These are phyloP conservation scores for Penicillium bialowiezense DNA, from an alignment of 495 filamentous ascomycete genomes.

Conservation along the genomic window DNA sequence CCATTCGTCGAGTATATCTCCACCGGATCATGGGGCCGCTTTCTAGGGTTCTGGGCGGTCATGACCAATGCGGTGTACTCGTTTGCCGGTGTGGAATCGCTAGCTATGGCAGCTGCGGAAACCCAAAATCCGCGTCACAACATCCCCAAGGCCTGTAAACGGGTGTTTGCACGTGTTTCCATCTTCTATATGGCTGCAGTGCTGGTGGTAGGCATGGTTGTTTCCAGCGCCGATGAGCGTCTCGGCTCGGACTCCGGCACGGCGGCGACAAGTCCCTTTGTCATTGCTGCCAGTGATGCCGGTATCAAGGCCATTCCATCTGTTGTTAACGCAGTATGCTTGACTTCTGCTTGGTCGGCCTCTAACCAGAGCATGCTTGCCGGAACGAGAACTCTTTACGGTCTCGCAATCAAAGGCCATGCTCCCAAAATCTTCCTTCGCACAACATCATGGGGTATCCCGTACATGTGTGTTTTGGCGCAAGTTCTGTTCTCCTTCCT, in stretches of 20 bases:
- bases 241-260: conserved; percentile 43
- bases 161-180: conserved; percentile 42
- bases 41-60: conserved; percentile 59
- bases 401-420: conserved; percentile 43
- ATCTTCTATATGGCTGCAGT: conserved; percentile 45
- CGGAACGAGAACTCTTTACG: conserved; percentile 46
- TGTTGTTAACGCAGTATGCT: conserved; percentile 47
- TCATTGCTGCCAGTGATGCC: conserved; percentile 47
- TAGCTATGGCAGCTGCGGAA: conserved; percentile 52
- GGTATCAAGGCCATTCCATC: conserved; percentile 48
- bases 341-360: conserved; percentile 46
- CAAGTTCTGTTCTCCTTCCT: conserved; percentile 53
- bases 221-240: conserved; percentile 44
- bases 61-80: conserved; percentile 59
- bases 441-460: conserved; percentile 60
- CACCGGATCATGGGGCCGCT: conserved; percentile 36
- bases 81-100: conserved; percentile 54
- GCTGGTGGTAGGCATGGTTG: conserved; percentile 46
- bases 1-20: conserved; percentile 49
- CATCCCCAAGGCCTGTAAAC: conserved; percentile 45
- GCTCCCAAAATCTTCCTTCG: conserved; percentile 48
- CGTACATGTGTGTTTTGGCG: conserved; percentile 54
- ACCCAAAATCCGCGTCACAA: conserved; percentile 41
- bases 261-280: conserved; percentile 49
- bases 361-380: conserved; percentile 51